Evolutionary conservation across 441 rosid genomes (phyloP), one percentile per base, ranked within the genome.

Genomic region (Lepidium campestre): DNA sequence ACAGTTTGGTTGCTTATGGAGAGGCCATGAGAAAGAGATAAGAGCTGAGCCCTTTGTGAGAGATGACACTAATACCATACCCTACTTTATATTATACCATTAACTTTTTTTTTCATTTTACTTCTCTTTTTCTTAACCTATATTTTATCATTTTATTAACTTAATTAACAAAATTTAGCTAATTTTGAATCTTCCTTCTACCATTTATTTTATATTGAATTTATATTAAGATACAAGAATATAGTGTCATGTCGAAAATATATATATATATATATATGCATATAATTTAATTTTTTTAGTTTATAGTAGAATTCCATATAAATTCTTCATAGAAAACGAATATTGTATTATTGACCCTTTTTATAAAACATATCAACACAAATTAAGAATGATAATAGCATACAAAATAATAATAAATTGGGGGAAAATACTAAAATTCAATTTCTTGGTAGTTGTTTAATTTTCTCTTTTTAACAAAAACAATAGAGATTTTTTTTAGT

Each of bases 1-100:
- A 92, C 96, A 86, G 85, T 67, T 83, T 80, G 97, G 98, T 90
- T 92, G 89, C 93, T 71, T 88, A 86, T 64, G 91, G 72, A 68
- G 97, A 82, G 82, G 93, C 90, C 92, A 72, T 67, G 34, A 39
- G 80, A 60, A 56, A 72, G 78, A 66, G 79, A 76, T 64, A 74
- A 74, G 68, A 75, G 73, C 69, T 35, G 71, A 67, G 59, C 35
- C 66, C 46, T 68, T 23, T 70, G 77, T 70, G 65, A 70, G 70
- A 76, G 57, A 72, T 40, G 71, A 70, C 55, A 76, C 67, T 60
- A 60, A 63, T 70, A 35, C 10, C 41, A 65, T 72, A 65, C 67
- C 66, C 76, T 72, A 72, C 67, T 65, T 8, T 71, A 55, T 71
- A 40, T 32, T 64, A 62, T 42, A 34, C 39, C 17, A 34, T 39